Conservation (phyloP, 2,329 filamentous ascomycete genomes). For the Triangularia setosa region DNA sequence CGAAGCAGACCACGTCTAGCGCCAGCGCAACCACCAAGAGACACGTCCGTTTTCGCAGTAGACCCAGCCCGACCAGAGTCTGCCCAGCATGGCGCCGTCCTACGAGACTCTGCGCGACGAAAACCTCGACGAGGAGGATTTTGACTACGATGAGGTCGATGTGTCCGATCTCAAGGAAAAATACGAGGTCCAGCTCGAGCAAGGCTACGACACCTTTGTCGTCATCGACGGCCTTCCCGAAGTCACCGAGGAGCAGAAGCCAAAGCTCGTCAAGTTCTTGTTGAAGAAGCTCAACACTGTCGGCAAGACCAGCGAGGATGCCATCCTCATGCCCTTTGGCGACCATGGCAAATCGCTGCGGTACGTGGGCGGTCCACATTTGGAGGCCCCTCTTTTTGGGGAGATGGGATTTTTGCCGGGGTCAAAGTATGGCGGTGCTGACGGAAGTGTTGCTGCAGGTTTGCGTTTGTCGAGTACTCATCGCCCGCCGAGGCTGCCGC, state of each 20-base stretch:
- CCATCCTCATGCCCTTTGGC: conserved; percentile 89
- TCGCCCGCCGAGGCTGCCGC: conserved; percentile 84
- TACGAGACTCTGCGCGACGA: conserved; percentile 92
- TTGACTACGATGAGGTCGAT: conserved; percentile 90
- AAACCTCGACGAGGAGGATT: conserved; percentile 79
- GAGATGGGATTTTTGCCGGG: background rate
- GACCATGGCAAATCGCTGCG: conserved; percentile 81
- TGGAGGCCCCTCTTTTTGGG: background rate
- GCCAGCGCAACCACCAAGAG: conserved; percentile 20
- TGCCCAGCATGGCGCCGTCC: conserved; percentile 79
- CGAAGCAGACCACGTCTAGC: conserved; percentile 21
- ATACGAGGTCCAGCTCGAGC: conserved; percentile 92
- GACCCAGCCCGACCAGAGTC: conserved; percentile 7
- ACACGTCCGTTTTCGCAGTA: conserved; percentile 12
- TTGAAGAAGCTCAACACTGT: conserved; percentile 86
- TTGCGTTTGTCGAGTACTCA: conserved; percentile 95
- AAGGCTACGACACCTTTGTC: conserved; percentile 93
- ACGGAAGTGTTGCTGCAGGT: conserved; percentile 50
- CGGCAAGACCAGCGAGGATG: conserved; percentile 80
- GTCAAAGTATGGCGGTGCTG: conserved; percentile 6
- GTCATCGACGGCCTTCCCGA: conserved; percentile 91
- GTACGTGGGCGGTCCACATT: conserved; percentile 44
- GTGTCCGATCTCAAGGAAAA: conserved; percentile 91
- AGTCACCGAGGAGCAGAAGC: conserved; percentile 85
- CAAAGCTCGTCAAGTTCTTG: conserved; percentile 94